These are phyloP conservation scores for Xerophyta viscosa DNA, from an alignment of 106 monocot species.

Conservation along the genomic window DNA sequence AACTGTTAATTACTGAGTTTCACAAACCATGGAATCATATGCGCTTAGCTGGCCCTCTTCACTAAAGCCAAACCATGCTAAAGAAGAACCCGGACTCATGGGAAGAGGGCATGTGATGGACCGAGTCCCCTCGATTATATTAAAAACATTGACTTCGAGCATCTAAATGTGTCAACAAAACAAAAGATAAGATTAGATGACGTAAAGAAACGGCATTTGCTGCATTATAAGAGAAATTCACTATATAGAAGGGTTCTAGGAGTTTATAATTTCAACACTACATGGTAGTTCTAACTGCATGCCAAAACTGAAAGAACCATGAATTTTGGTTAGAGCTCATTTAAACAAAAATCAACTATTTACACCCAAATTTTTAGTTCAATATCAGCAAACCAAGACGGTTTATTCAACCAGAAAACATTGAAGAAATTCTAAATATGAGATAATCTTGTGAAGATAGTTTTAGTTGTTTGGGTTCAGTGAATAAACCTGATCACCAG, in stretches of 20 bases:
- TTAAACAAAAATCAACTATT: no score
- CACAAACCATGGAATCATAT: constrained; percentile 76
- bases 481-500: constrained; percentile 82
- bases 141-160: constrained; percentile 66
- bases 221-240: no score
- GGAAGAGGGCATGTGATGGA: constrained; percentile 51
- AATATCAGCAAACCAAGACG: no score
- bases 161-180: constrained; percentile 30
- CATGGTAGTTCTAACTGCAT: no score
- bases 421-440: no score
- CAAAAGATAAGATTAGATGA: neutral
- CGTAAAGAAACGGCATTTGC: neutral
- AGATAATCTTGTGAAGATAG: no score
- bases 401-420: no score
- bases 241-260: no score
- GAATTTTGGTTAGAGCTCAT: no score
- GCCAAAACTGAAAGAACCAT: no score
- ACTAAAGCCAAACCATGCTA: constrained; percentile 94
- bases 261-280: no score
- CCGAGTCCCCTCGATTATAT: constrained; percentile 48
- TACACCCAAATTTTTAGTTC: no score
- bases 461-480: neutral
- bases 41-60: constrained; percentile 84
- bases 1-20: neutral
- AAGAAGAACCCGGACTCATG: constrained; percentile 55